Conservation (phyloP, 2,329 filamentous ascomycete genomes). For the Elsinoe australis region DNA sequence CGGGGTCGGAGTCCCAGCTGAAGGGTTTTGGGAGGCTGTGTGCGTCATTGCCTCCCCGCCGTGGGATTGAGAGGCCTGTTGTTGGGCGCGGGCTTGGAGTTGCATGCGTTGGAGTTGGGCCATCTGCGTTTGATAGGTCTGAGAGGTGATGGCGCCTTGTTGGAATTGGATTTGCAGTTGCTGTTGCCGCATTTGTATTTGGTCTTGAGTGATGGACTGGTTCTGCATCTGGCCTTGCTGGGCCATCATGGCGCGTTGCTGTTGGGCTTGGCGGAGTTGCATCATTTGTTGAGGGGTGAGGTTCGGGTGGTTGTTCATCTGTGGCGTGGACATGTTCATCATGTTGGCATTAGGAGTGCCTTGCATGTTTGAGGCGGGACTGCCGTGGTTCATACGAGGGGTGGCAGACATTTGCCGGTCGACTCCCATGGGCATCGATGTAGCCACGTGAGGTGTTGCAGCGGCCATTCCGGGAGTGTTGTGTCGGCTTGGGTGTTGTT, state of each 20-base stretch:
- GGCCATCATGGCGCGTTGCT: constrained; percentile 28
- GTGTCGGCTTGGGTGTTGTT: constrained; percentile 29
- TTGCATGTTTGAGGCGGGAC: constrained; percentile 28
- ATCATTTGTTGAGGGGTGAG: constrained; percentile 25
- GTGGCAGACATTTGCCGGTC: constrained; percentile 33
- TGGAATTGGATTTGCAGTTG: constrained; percentile 9
- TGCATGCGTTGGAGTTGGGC: constrained; percentile 1
- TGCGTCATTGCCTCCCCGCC: constrained; percentile 11
- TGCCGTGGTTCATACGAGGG: constrained; percentile 31
- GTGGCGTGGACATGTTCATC: constrained; percentile 24
- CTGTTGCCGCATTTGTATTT: constrained; percentile 24
- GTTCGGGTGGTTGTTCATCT: constrained; percentile 24
- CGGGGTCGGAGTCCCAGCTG: constrained; percentile 2
- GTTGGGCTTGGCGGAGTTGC: constrained; percentile 25
- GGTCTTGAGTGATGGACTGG: constrained; percentile 24
- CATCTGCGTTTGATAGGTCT: constrained; percentile 18
- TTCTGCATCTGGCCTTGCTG: constrained; percentile 30
- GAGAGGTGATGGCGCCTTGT: not conserved
- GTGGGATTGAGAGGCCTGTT: not conserved
- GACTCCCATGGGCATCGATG: constrained; percentile 25
- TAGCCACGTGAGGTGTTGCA: constrained; percentile 32
- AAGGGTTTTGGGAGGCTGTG: constrained; percentile 6
- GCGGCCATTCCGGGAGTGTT: constrained; percentile 35
- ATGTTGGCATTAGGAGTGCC: constrained; percentile 26
- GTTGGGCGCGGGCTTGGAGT: not conserved